These are phyloP conservation scores for Saccharomycopsis fibuligera DNA, from an alignment of 805 yeast genomes.

Conservation along the genomic window DNA sequence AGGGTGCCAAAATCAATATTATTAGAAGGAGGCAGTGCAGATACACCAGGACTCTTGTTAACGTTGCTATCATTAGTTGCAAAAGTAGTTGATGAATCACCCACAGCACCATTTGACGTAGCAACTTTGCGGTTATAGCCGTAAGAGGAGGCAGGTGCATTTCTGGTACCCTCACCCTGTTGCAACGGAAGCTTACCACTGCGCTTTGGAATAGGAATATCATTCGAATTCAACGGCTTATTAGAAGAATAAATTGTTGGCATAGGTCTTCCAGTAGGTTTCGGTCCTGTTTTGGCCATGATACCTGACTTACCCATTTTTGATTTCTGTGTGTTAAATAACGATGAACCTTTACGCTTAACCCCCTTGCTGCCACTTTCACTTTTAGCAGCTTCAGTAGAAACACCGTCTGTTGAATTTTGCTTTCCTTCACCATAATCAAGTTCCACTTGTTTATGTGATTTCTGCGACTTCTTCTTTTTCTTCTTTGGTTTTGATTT, in stretches of 20 bases:
- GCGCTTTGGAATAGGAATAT: conserved; percentile 2
- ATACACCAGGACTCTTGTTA: no score
- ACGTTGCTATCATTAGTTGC: neutral
- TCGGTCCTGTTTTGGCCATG: neutral
- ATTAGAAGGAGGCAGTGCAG: no score
- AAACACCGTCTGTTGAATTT: neutral
- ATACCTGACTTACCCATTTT: neutral
- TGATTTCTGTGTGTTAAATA: no score
- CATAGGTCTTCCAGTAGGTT: neutral
- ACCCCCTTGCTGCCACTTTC: no score
- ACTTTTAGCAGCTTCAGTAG: neutral
- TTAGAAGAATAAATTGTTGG: conserved; percentile 10
- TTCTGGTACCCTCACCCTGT: neutral
- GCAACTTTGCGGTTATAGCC: no score
- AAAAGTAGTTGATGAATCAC: neutral
- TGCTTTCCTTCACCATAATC: no score
- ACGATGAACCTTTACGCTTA: neutral
- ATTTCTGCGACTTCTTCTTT: neutral
- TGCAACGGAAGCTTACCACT: neutral
- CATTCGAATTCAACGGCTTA: neutral
- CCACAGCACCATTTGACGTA: neutral
- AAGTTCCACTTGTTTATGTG: no score
- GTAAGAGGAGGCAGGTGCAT: neutral
- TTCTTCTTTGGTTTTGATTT: neutral
- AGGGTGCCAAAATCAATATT: no score